Conservation (phyloP, 2,329 filamentous ascomycete species). For the Rutstroemia sp. region DNA sequence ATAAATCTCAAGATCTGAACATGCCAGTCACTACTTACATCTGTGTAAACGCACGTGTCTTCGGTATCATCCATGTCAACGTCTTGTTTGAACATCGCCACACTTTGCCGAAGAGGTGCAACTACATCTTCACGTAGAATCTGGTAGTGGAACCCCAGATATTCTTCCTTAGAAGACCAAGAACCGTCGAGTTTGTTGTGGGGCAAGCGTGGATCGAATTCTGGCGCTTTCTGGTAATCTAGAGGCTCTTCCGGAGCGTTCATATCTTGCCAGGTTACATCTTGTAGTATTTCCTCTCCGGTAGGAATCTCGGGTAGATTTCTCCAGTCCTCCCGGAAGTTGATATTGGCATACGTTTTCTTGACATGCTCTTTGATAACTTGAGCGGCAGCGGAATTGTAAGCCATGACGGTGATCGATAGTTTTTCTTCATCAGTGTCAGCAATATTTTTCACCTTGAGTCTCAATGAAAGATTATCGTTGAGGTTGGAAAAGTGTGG, state of each 20-base stretch:
- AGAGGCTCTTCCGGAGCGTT: conserved; percentile 12
- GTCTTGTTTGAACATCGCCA: conserved; percentile 45
- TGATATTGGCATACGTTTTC: conserved; percentile 1
- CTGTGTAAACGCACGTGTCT: conserved; percentile 59
- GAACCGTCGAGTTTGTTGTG: conserved; percentile 48
- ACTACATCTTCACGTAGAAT: conserved; percentile 70
- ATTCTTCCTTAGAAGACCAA: conserved; percentile 55
- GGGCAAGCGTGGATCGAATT: conserved; percentile 17
- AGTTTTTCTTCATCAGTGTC: neutral
- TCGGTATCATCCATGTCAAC: conserved; percentile 51
- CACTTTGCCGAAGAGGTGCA: conserved; percentile 59
- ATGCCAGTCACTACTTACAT: conserved; percentile 38
- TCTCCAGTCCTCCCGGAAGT: conserved; percentile 26
- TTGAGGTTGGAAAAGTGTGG: neutral
- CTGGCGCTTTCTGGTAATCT: conserved; percentile 18
- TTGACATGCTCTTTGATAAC: conserved; percentile 4
- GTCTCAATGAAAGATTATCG: neutral
- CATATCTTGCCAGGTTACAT: conserved; percentile 1
- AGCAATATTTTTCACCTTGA: too few relatives aligned
- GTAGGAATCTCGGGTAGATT: conserved; percentile 47
- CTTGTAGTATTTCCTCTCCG: conserved; percentile 41
- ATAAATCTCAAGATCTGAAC: neutral
- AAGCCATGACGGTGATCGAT: neutral
- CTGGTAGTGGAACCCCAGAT: conserved; percentile 67
- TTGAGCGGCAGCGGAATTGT: neutral